phyloP scores from a whole-genome alignment of 345 rosid species.

The Ceriops tagal region DNA sequence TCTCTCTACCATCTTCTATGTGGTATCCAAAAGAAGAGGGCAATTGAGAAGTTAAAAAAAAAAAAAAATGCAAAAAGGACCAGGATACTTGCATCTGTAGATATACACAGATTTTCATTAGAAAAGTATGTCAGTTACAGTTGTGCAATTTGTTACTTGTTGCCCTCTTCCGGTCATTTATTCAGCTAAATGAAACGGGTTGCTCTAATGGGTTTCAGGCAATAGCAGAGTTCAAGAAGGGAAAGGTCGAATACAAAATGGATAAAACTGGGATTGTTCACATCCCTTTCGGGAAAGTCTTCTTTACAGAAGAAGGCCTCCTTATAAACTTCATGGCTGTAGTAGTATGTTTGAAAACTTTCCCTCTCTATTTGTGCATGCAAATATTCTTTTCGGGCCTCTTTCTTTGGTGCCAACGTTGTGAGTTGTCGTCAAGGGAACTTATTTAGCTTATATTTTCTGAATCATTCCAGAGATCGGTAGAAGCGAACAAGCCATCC shows the following conservation, averaged over 20 bases:
- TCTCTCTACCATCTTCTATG: too few species aligned
- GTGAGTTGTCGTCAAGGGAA: not conserved
- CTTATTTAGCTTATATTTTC: not conserved
- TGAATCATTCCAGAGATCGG: constrained; percentile 59
- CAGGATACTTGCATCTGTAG: too few species aligned
- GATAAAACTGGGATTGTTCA: constrained; percentile 99
- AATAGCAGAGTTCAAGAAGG: constrained; percentile 90
- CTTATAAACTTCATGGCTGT: constrained; percentile 74
- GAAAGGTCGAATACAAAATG: constrained; percentile 88
- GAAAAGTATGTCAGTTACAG: not conserved
- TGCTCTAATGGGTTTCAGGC: constrained; percentile 50
- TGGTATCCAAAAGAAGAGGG: too few species aligned
- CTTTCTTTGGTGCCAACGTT: not conserved
- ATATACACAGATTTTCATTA: not conserved
- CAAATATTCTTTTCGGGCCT: not conserved
- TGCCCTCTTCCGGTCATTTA: not conserved
- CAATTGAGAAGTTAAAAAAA: too few species aligned
- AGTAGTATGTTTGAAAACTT: constrained; percentile 42
- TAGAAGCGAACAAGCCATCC: constrained; percentile 90
- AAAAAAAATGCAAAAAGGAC: too few species aligned
- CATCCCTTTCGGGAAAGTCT: constrained; percentile 78
- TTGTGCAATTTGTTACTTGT: too few species aligned
- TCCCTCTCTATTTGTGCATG: not conserved
- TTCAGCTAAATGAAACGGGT: not conserved
- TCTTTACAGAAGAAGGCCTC: constrained; percentile 78